Percentiles rank a stretch among this genome's conserved stretches.
These are phyloP conservation scores for Begonia masoniana DNA, from an alignment of 306 rosid genomes.

Conservation along the genomic window DNA sequence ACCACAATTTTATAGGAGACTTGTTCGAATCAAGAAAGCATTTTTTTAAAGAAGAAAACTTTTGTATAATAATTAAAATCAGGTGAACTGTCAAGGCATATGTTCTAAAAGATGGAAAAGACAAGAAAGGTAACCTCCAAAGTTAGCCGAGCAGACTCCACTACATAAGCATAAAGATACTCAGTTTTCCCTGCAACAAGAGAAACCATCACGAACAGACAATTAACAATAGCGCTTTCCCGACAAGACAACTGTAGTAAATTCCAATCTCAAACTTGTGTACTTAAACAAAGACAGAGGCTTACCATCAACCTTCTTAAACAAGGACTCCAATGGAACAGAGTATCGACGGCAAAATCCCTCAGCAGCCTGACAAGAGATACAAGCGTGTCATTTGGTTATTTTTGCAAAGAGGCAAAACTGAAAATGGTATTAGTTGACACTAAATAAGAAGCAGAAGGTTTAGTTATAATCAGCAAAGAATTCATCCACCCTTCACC, in stretches of 20 bases:
- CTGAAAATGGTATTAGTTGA: neutral
- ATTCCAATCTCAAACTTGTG: neutral
- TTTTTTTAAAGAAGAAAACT: no score
- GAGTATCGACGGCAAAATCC: slow-evolving; percentile 83
- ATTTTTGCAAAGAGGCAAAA: neutral
- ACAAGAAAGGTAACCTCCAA: slow-evolving; percentile 41
- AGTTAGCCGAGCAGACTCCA: slow-evolving; percentile 62
- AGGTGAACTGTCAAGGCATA: no score
- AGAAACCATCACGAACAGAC: slow-evolving; percentile 1
- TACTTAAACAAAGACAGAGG: slow-evolving; percentile 3
- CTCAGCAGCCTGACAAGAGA: slow-evolving; percentile 65
- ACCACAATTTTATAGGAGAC: no score
- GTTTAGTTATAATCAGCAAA: neutral
- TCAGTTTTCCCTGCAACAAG: slow-evolving; percentile 76
- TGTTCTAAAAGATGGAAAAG: neutral
- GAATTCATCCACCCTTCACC: slow-evolving; percentile 21
- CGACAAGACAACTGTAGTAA: no score
- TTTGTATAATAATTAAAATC: no score
- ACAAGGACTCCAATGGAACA: slow-evolving; percentile 46
- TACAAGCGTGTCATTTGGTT: slow-evolving; percentile 4
- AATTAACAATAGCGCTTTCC: no score
- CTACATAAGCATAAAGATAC: slow-evolving; percentile 60
- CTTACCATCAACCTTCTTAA: slow-evolving; percentile 76
- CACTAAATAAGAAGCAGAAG: no score
- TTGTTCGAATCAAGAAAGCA: no score